phyloP scores from a whole-genome alignment of 2,329 filamentous ascomycete species.

The Aspergillus quadricinctus region DNA sequence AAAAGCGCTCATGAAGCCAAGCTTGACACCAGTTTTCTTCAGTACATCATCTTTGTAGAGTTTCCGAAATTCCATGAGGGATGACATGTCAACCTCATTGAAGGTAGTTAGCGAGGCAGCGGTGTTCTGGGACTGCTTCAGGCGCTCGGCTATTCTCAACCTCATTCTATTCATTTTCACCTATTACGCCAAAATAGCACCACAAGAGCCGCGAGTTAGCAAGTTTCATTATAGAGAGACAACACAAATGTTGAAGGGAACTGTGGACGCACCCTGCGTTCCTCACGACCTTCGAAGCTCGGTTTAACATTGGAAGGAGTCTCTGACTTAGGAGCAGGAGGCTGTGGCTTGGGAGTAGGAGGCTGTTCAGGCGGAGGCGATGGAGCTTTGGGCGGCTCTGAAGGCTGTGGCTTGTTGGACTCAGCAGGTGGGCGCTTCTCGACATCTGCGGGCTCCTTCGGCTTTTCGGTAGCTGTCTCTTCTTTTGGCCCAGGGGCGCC shows the following conservation, averaged over 20 bases:
- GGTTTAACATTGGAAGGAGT: slow-evolving; percentile 19
- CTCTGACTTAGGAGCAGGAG: slow-evolving; percentile 18
- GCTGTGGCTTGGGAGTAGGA: slow-evolving; percentile 27
- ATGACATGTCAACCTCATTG: slow-evolving; percentile 99
- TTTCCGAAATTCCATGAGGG: slow-evolving; percentile 94
- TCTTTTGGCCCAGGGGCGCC: slow-evolving; percentile 56
- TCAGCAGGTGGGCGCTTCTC: slow-evolving; percentile 36
- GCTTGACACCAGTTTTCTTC: slow-evolving; percentile 94
- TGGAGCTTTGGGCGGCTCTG: slow-evolving; percentile 30
- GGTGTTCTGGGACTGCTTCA: slow-evolving; percentile 99
- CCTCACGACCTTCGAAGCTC: slow-evolving; percentile 69
- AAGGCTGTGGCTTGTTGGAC: slow-evolving; percentile 23
- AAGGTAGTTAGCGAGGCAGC: slow-evolving; percentile 96
- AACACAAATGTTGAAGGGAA: not conserved
- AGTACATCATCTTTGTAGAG: slow-evolving; percentile 94
- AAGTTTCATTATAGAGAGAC: not conserved
- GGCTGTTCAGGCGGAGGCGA: slow-evolving; percentile 35
- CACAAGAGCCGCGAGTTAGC: slow-evolving; percentile 4
- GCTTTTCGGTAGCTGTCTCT: slow-evolving; percentile 53
- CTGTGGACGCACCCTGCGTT: slow-evolving; percentile 67
- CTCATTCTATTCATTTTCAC: slow-evolving; percentile 99
- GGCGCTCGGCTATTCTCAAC: slow-evolving; percentile 88
- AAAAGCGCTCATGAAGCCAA: slow-evolving; percentile 99
- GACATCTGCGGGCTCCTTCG: slow-evolving; percentile 57
- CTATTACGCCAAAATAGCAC: slow-evolving; percentile 41